Evolutionary conservation across 345 rosid genomes (phyloP), one percentile per base, ranked within the genome.

Genomic region (Arabis hirsuta): DNA sequence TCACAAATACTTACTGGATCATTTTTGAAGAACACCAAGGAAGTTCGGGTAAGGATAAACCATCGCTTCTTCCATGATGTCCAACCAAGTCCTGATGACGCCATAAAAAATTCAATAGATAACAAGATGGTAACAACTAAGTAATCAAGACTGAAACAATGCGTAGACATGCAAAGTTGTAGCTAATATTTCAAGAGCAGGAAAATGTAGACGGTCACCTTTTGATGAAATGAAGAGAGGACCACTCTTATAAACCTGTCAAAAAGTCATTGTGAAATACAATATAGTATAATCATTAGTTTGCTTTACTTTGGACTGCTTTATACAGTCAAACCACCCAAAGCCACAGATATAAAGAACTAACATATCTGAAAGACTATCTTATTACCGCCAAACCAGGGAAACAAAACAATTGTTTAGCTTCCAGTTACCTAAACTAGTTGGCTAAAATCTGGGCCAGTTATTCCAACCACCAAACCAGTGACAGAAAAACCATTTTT

Each of bases 31-130:
- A 94, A 94, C 62, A 94, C 98, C 90, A 94, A 81, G 29, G 98
- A 94, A 32, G 89, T 91, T 72, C 96, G 90, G 6, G 98, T 89
- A 64, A 94, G 90, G 77, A 94, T 89, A 74, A 94, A 94, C 97
- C 98, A 94, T 36, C 98, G 96, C 79, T 85, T 94, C 86, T 94
- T 94, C 98, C 98, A 94, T 46, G 97, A 94, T 68, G 89, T 94
- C 98, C 98, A 94, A 73, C 98, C 95, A 61, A 94, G 83, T 66
- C 98, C 98, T 94, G 90, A 51, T 24, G 66, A 62, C 14, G 45
- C 20, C 34, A 69, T 2, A 11, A 0, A 6, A 26, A 9, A 26
- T 39, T 55, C 7, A 71, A 27, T 16, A 65, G 13, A 36, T 4
- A 43, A 3, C 44, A 65, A 53, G 16, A 67, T 58, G 38, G 14